A percentile compares a stretch with the other conserved stretches of the same genome.
Evolutionary conservation across 495 filamentous ascomycete genomes (phyloP).

Genomic region (Gamarada debralockiae): DNA sequence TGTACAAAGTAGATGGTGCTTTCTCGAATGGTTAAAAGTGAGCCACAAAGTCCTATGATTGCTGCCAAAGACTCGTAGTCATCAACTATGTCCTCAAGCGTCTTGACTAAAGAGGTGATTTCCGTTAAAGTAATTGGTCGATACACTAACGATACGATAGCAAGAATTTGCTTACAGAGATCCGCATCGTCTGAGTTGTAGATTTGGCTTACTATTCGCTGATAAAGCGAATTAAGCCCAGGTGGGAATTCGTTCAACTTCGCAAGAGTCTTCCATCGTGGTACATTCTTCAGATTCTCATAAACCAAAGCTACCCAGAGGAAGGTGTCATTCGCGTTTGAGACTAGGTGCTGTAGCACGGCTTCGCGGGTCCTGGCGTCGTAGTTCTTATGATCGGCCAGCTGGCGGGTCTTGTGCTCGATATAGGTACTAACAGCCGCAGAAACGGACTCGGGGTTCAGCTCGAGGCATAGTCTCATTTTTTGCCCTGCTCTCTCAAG

Average conservation of each 20-base stretch:
- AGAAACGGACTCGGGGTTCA: conserved; percentile 18
- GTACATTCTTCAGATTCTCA: not conserved
- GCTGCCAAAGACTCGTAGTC: conserved; percentile 2
- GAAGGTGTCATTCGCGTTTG: conserved; percentile 14
- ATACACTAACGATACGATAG: conserved; percentile 11
- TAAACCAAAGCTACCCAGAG: conserved; percentile 7
- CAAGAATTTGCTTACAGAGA: conserved; percentile 20
- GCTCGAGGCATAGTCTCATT: conserved; percentile 26
- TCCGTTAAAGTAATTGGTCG: conserved; percentile 15
- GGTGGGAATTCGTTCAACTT: conserved; percentile 23
- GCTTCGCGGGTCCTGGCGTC: not conserved
- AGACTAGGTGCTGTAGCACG: not conserved
- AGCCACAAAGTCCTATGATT: conserved; percentile 2
- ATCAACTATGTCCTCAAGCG: not conserved
- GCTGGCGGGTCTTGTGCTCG: not conserved
- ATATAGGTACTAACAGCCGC: conserved; percentile 20
- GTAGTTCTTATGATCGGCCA: conserved; percentile 4
- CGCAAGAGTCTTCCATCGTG: not conserved
- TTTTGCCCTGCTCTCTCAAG: conserved; percentile 2
- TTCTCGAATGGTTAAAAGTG: not conserved
- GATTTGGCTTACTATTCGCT: conserved; percentile 30
- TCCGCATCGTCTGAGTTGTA: not conserved
- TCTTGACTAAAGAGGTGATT: conserved; percentile 3
- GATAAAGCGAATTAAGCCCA: conserved; percentile 29
- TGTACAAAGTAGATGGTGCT: conserved; percentile 15